A percentile compares a stretch with the other conserved stretches of the same genome.
Conservation (phyloP, 2,329 filamentous ascomycete species). For the Xylaria sp. region DNA sequence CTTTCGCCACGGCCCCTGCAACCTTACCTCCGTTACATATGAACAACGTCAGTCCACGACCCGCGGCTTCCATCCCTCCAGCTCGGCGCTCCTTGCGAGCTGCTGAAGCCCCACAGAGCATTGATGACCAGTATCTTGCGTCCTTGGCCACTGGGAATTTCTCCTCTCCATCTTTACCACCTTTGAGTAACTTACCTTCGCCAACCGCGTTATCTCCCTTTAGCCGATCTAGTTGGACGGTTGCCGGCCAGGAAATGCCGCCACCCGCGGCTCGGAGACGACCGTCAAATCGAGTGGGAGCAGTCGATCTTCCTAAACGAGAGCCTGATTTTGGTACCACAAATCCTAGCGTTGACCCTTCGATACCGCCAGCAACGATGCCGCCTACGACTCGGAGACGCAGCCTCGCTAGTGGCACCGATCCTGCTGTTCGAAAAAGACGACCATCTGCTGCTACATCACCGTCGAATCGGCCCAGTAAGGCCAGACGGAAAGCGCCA, state of each 20-base stretch:
- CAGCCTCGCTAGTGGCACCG: conserved; percentile 7
- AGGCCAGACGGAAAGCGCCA: conserved; percentile 37
- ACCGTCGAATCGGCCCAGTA: conserved; percentile 30
- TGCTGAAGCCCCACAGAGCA: neutral
- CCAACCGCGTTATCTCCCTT: conserved; percentile 20
- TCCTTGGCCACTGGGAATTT: conserved; percentile 36
- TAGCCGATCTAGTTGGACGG: conserved; percentile 25
- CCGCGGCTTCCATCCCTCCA: neutral
- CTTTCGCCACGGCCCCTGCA: conserved; percentile 2
- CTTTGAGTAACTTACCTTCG: conserved; percentile 34
- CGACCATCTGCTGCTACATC: conserved; percentile 30
- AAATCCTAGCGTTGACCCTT: conserved; percentile 30
- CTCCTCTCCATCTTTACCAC: conserved; percentile 41
- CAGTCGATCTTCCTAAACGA: conserved; percentile 37
- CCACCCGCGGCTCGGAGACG: conserved; percentile 27
- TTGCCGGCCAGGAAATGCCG: conserved; percentile 33
- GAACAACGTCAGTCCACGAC: conserved; percentile 3
- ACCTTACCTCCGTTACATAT: conserved; percentile 16
- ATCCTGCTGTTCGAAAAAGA: conserved; percentile 30
- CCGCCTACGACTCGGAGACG: conserved; percentile 32
- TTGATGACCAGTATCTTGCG: conserved; percentile 34
- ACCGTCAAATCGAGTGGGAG: conserved; percentile 27
- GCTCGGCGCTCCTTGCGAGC: neutral
- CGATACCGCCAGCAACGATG: conserved; percentile 31
- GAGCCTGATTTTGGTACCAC: conserved; percentile 31